A percentile compares a stretch with the other conserved stretches of the same genome.
phyloP scores from a whole-genome alignment of 2,329 filamentous ascomycete species.

The Apiospora rasikravindrae region DNA sequence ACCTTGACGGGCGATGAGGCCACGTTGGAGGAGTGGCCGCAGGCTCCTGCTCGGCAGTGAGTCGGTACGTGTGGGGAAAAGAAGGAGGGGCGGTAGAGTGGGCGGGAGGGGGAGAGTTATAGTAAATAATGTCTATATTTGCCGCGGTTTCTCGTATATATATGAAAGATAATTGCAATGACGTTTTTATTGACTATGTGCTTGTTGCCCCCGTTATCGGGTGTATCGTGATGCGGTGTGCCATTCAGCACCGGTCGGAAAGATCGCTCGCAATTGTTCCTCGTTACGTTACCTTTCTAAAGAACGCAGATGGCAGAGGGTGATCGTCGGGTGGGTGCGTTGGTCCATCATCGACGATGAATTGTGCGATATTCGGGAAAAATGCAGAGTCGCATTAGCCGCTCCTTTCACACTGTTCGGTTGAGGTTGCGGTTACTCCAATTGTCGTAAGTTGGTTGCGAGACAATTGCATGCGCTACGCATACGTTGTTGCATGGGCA shows the following conservation, averaged over 20 bases:
- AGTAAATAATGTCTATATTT: not conserved
- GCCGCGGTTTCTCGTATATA: not conserved
- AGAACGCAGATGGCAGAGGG: not conserved
- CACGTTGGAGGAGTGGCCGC: constrained; percentile 42
- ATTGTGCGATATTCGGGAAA: not conserved
- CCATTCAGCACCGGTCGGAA: not conserved
- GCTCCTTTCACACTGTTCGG: not conserved
- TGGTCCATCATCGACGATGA: not conserved
- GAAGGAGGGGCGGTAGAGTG: not conserved
- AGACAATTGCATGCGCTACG: not conserved
- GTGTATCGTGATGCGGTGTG: not conserved
- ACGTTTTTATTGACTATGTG: constrained; percentile 7
- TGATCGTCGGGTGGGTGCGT: not conserved
- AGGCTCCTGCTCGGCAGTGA: constrained; percentile 19
- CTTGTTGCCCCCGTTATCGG: not conserved
- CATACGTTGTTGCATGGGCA: constrained; percentile 10
- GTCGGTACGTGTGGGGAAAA: constrained; percentile 6
- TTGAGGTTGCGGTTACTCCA: not conserved
- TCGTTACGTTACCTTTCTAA: not conserved
- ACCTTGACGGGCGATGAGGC: constrained; percentile 45
- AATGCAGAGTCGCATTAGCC: not conserved
- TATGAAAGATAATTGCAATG: not conserved
- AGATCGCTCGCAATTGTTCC: not conserved
- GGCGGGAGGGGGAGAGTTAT: not conserved
- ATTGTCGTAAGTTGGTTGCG: constrained; percentile 11